Evolutionary conservation across 148 eudicot species (phyloP), one percentile per base, ranked within the genome.

Genomic region (Dysphania ambrosioides): DNA sequence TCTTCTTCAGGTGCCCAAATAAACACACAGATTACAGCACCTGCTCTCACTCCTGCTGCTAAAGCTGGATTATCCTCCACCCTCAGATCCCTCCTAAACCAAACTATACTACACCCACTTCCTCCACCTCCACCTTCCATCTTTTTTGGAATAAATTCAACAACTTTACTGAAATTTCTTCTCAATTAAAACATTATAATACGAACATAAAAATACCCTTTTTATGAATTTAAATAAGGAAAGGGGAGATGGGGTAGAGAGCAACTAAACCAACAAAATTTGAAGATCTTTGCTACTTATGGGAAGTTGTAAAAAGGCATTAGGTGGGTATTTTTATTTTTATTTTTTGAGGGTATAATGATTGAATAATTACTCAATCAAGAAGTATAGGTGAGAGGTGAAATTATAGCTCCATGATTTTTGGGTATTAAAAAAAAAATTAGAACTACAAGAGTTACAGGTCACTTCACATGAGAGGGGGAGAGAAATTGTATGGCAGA

Each of bases 1-100:
- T 96, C 99, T 79, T 96, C 99, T 75, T 96, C 99, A 69, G 99
- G 99, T 56, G 99, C 94, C 97, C 97, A 96, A 47, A 96, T 75
- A 79, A 88, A 96, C 0, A 89, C 83, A 53, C 91, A 85, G 18
- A 96, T 63, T 55, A 92, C 97, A 19, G 89, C 76, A 3, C 99
- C 99, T 8, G 88, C 87, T 59, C 99, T 88, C 0, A 92, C 97
- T 10, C 86, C 99, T 12, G 97, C 97, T 9, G 92, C 82, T 24
- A 96, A 49, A 4, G 99, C 99, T 29, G 99, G 99, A 72, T 96
- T 96, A 74, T 96, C 99, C 64, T 96, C 99, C 1, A 96, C 86
- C 76, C 99, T 88, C 40, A 96, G 83, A 88, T 96, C 99, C 79
- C 97, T 92, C 69, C 99, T 92, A n/a, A 96, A 86, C 99, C 99